Evolutionary conservation across 495 filamentous ascomycete genomes (phyloP).

Genomic region (Penicillium psychrofluorescens): DNA sequence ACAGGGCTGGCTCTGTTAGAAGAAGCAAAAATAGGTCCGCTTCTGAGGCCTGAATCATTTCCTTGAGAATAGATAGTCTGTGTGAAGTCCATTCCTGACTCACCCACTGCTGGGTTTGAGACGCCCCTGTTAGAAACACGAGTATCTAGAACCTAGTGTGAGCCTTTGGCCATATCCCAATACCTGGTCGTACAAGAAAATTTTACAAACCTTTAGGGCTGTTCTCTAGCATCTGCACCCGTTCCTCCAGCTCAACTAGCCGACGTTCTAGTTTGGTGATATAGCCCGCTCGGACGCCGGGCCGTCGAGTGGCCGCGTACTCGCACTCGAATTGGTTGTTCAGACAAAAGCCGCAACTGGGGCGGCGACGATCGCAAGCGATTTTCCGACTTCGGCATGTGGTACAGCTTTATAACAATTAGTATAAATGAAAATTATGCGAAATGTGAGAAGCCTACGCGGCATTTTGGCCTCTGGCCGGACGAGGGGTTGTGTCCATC

Average conservation of each 20-base stretch:
- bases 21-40: neutral
- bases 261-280: slow-evolving; percentile 19
- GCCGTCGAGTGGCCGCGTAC: slow-evolving; percentile 16
- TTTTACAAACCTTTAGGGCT: slow-evolving; percentile 3
- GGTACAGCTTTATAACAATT: slow-evolving; percentile 4
- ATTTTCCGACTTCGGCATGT: slow-evolving; percentile 14
- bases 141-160: no score
- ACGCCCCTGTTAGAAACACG: neutral
- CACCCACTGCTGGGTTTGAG: neutral
- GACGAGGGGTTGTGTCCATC: no score
- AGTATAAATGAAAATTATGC: neutral
- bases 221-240: slow-evolving; percentile 9
- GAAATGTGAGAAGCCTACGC: neutral
- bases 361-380: slow-evolving; percentile 11
- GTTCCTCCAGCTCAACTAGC: slow-evolving; percentile 4
- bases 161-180: no score
- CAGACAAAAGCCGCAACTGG: slow-evolving; percentile 15
- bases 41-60: neutral
- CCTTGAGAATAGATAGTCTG: neutral
- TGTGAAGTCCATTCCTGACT: neutral
- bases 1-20: neutral
- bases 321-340: slow-evolving; percentile 9
- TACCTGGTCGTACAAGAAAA: no score
- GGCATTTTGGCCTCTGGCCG: neutral
- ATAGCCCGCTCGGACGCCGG: slow-evolving; percentile 22